Conservation (phyloP, 2,329 filamentous ascomycete genomes). For the Phyllosticta citrichinensis region DNA sequence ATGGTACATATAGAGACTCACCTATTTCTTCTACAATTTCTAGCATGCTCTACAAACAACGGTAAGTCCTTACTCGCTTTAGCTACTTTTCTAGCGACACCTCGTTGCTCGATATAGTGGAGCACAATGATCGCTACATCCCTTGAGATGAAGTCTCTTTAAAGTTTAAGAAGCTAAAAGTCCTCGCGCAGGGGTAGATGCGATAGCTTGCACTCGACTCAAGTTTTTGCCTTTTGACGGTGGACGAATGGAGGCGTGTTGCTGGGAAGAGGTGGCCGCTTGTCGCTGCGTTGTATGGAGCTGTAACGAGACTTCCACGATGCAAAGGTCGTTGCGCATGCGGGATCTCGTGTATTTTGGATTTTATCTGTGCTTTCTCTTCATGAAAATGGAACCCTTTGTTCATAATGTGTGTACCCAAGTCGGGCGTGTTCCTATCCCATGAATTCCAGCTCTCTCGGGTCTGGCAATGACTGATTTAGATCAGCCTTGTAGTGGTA, state of each 20-base stretch:
- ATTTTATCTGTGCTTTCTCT: background rate
- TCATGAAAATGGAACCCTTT: background rate
- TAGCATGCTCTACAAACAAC: too few relatives aligned
- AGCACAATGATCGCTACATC: background rate
- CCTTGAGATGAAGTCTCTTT: background rate
- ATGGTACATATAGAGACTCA: too few relatives aligned
- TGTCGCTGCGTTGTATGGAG: background rate
- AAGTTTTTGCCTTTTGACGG: background rate
- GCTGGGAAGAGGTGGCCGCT: background rate
- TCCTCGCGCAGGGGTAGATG: background rate
- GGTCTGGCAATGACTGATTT: background rate
- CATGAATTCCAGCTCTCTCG: background rate
- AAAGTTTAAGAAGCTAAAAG: background rate
- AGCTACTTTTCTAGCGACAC: too few relatives aligned
- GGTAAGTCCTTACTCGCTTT: too few relatives aligned
- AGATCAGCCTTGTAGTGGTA: conserved; percentile 4
- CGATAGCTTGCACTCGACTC: background rate
- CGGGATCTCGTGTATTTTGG: background rate
- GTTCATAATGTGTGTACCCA: background rate
- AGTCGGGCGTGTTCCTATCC: background rate
- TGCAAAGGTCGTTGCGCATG: background rate
- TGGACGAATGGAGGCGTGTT: background rate
- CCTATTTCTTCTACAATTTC: too few relatives aligned
- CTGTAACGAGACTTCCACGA: background rate
- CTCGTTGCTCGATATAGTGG: background rate